Base-by-base conservation (phyloP, 352 stramenopile species). In the Phytophthora citricola region DNA sequence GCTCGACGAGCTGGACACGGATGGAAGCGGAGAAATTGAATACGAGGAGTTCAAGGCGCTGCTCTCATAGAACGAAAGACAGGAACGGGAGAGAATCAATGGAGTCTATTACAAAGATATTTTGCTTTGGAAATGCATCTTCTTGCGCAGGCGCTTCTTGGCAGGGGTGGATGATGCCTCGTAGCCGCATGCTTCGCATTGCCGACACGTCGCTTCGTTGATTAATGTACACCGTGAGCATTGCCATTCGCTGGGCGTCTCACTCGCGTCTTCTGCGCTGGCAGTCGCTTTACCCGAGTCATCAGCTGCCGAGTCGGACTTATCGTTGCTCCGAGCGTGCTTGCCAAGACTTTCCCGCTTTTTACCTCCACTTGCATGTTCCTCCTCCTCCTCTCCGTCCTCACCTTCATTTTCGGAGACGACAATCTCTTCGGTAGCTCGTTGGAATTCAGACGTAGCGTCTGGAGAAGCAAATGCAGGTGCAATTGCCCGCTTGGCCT, bases 41-140 rank as follows among this genome's bases (percentile, higher is more conserved):
- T 98, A 97, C 81, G 91, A 98, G 34, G 96, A 98, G 74, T 98
- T 98, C 78, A 98, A 97, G 57, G 85, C 91, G 11, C 77, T 98
- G 57, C 69, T 98, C 12, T 97, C 89, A 6, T 86, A 87, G 55
- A 36, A 17, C 32, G 22, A 47, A 39, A 12, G 3, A 17, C 22
- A 12, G 12, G 31, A 43, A 41, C 9, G 17, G 17, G 17, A 20
- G 17, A 47, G 27, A 49, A 58, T 60, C 40, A 63, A 63, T 69
- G 44, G 56, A 51, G 53, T 71, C 63, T 77, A 79, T 75, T 61
- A 78, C 68, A 80, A 69, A 38, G 81, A 86, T 62, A 94, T 79
- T 76, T 91, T 93, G 79, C 81, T 89, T 67, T 93, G 85, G 44
- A 91, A 89, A 54, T 89, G 79, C 63, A 86, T 79, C 62, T 90